phyloP scores from a whole-genome alignment of 108 stramenopile genomes.

The Stephanodiscus minutulus region DNA sequence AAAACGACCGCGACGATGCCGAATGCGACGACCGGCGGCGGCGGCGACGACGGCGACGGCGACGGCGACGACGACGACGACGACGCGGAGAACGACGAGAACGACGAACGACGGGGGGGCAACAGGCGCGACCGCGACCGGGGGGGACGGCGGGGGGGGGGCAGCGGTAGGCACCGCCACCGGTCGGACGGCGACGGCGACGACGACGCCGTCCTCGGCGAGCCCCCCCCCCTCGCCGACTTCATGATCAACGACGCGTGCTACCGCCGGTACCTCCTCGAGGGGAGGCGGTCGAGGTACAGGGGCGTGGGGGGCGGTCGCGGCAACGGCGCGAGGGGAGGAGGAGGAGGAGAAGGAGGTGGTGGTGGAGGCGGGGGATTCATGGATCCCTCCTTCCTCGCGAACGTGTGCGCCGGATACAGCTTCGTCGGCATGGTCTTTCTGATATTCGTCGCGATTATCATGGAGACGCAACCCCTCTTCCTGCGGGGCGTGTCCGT shows the following conservation, averaged over 20 bases:
- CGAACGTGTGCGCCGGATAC: slow-evolving; percentile 32
- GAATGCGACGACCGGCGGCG: neutral
- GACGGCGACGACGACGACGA: no score
- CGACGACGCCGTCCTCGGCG: slow-evolving; percentile 29
- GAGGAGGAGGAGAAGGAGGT: slow-evolving; percentile 5
- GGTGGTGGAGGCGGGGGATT: neutral
- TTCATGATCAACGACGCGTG: slow-evolving; percentile 42
- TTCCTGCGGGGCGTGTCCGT: slow-evolving; percentile 30
- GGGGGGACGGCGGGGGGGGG: no score
- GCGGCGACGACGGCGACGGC: neutral
- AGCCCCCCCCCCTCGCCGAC: slow-evolving; percentile 44
- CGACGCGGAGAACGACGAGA: neutral
- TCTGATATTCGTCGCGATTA: slow-evolving; percentile 36
- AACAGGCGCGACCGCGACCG: no score
- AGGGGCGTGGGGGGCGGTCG: slow-evolving; percentile 27
- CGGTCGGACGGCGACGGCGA: slow-evolving; percentile 7
- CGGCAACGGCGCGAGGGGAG: neutral
- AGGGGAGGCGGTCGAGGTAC: slow-evolving; percentile 25
- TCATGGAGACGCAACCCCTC: slow-evolving; percentile 47
- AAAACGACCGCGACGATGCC: no score
- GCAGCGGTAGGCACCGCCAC: no score
- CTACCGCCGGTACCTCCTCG: slow-evolving; percentile 29
- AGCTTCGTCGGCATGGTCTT: slow-evolving; percentile 47
- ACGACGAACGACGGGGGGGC: neutral
- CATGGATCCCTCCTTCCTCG: slow-evolving; percentile 33